These are phyloP conservation scores for Fusarium subtropicale DNA, from an alignment of 2,329 filamentous ascomycete genomes.

Conservation along the genomic window DNA sequence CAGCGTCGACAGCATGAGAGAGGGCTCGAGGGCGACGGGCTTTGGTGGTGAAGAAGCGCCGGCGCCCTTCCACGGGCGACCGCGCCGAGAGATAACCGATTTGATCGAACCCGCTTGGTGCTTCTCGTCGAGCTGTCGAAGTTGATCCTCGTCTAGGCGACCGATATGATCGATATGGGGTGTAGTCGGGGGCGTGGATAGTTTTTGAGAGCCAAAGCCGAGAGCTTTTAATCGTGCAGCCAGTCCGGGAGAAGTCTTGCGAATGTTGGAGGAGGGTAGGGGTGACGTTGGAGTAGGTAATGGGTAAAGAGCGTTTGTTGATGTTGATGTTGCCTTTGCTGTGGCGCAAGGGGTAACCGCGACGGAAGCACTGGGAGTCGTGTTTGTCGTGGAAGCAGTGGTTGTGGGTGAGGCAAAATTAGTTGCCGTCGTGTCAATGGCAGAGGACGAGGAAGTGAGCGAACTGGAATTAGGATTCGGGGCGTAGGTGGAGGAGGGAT, in stretches of 20 bases:
- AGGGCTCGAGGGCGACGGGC: conserved; percentile 42
- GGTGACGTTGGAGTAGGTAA: conserved; percentile 42
- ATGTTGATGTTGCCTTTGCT: conserved; percentile 44
- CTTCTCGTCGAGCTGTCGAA: conserved; percentile 75
- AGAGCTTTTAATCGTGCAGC: conserved; percentile 74
- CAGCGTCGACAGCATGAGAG: conserved; percentile 42
- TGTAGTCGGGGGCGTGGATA: conserved; percentile 46
- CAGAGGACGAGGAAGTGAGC: conserved; percentile 38
- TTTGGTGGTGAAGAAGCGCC: conserved; percentile 54
- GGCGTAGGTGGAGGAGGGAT: conserved; percentile 43
- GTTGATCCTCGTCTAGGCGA: conserved; percentile 76
- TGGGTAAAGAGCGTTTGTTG: conserved; percentile 41
- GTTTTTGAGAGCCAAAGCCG: conserved; percentile 65
- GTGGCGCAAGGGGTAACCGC: conserved; percentile 35
- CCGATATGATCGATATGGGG: conserved; percentile 65
- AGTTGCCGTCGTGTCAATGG: conserved; percentile 41
- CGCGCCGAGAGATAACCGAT: conserved; percentile 70
- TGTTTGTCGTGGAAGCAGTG: conserved; percentile 22
- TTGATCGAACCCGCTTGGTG: conserved; percentile 67
- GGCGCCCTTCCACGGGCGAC: conserved; percentile 78
- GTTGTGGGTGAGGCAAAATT: conserved; percentile 31
- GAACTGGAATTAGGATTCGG: conserved; percentile 44
- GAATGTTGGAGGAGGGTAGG: conserved; percentile 51
- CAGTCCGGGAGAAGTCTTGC: conserved; percentile 73
- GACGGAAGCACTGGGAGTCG: conserved; percentile 38